A percentile compares a stretch with the other conserved stretches of the same genome.
Evolutionary conservation across 805 yeast species (phyloP).

Genomic region (Candida vaughaniae): DNA sequence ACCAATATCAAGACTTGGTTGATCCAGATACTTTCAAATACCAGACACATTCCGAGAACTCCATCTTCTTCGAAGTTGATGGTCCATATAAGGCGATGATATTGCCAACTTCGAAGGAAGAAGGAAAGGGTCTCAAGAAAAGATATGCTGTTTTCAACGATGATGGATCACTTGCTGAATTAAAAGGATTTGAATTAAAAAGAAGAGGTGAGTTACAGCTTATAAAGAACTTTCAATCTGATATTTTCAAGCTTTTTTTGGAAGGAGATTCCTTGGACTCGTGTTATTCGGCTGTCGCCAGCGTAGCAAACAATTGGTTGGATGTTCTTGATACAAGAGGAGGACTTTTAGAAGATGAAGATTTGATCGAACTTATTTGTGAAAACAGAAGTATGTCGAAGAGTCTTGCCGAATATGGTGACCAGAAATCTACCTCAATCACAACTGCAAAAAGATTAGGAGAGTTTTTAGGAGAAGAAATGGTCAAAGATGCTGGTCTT

Average conservation of each 20-base stretch:
- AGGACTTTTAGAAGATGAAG: constrained; percentile 85
- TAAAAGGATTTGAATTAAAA: constrained; percentile 95
- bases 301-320: constrained; percentile 92
- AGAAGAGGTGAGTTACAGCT: constrained; percentile 94
- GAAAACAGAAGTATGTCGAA: constrained; percentile 96
- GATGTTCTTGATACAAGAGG: constrained; percentile 92
- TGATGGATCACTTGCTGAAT: constrained; percentile 91
- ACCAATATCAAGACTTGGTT: constrained; percentile 85
- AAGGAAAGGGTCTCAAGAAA: constrained; percentile 94
- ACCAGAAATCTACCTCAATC: constrained; percentile 90
- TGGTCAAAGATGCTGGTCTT: constrained; percentile 94
- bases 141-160: constrained; percentile 96
- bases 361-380: constrained; percentile 89
- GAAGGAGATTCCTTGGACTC: constrained; percentile 77
- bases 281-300: constrained; percentile 88
- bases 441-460: constrained; percentile 93
- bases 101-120: constrained; percentile 94
- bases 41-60: constrained; percentile 80
- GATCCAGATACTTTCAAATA: constrained; percentile 70
- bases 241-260: constrained; percentile 85
- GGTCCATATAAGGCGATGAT: constrained; percentile 99
- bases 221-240: constrained; percentile 93
- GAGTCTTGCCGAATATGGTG: constrained; percentile 82
- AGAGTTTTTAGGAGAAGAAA: constrained; percentile 91
- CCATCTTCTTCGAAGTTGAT: constrained; percentile 96